Conservation (phyloP, 2,329 filamentous ascomycete genomes). For the Fusarium nisikadoi region DNA sequence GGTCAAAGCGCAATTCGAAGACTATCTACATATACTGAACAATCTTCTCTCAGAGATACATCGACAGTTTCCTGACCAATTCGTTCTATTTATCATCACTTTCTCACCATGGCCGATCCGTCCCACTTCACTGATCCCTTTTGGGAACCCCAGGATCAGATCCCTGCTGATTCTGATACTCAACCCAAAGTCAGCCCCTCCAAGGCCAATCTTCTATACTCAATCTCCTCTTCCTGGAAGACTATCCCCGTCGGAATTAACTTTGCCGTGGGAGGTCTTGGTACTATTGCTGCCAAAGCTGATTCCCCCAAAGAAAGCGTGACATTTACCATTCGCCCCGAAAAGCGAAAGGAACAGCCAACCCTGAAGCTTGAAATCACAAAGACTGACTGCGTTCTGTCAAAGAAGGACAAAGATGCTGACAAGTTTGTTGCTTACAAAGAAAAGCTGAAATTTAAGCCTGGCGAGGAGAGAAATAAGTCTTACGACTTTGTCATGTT, state of each 20-base stretch:
- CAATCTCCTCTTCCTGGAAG: too few species aligned
- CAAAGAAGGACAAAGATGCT: background rate
- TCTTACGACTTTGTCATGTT: background rate
- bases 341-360: background rate
- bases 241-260: fast-evolving
- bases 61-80: too few species aligned
- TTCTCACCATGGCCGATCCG: background rate
- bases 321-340: background rate
- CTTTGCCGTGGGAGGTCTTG: background rate
- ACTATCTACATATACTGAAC: background rate
- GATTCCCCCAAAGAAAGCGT: background rate
- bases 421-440: background rate
- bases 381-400: background rate
- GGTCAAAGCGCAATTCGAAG: background rate
- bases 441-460: background rate
- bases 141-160: background rate
- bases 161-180: background rate
- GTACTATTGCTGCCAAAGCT: background rate
- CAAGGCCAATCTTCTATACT: too few species aligned
- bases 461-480: background rate
- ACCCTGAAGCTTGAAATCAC: background rate
- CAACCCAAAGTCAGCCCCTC: background rate
- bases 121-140: background rate
- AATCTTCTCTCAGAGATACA: too few species aligned
- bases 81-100: background rate